phyloP scores from a whole-genome alignment of 371 early-diverging fungal species.

The Amoeboaphelidium protococcarum region DNA sequence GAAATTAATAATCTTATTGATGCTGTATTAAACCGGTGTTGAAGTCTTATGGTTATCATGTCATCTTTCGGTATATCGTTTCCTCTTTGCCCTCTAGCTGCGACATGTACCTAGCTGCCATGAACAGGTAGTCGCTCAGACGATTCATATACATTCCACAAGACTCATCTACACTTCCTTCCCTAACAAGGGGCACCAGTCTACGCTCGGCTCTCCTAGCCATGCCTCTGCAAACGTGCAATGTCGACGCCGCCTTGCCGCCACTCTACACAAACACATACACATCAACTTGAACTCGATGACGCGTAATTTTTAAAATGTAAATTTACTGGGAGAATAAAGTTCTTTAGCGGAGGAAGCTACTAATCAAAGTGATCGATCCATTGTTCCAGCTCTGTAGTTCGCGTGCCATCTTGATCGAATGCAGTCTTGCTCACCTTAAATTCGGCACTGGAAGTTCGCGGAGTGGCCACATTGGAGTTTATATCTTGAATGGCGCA shows the following conservation, averaged over 20 bases:
- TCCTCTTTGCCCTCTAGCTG: constrained; percentile 32
- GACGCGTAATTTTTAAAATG: constrained; percentile 13
- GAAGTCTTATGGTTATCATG: too few species aligned
- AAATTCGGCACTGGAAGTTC: constrained; percentile 11
- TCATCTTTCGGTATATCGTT: constrained; percentile 27
- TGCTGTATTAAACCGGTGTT: too few species aligned
- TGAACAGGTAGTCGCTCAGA: constrained; percentile 71
- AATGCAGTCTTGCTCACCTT: constrained; percentile 34
- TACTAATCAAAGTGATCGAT: constrained; percentile 46
- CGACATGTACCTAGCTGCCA: constrained; percentile 51
- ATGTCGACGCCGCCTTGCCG: constrained; percentile 32
- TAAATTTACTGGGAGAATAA: constrained; percentile 45
- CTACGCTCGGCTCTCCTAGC: constrained; percentile 66
- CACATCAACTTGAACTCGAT: constrained; percentile 9
- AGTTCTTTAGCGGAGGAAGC: constrained; percentile 47
- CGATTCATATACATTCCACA: constrained; percentile 44
- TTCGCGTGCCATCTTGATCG: constrained; percentile 30
- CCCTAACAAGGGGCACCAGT: constrained; percentile 41
- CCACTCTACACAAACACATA: constrained; percentile 23
- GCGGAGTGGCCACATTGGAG: constrained; percentile 71
- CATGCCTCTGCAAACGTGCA: constrained; percentile 40
- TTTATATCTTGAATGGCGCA: constrained; percentile 66
- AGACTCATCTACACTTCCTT: constrained; percentile 24
- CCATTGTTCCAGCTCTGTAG: constrained; percentile 43
- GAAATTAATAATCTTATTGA: too few species aligned